Evolutionary conservation across 164 flowering plant genomes (phyloP).

Genomic region (Paratinospora sagittata): DNA sequence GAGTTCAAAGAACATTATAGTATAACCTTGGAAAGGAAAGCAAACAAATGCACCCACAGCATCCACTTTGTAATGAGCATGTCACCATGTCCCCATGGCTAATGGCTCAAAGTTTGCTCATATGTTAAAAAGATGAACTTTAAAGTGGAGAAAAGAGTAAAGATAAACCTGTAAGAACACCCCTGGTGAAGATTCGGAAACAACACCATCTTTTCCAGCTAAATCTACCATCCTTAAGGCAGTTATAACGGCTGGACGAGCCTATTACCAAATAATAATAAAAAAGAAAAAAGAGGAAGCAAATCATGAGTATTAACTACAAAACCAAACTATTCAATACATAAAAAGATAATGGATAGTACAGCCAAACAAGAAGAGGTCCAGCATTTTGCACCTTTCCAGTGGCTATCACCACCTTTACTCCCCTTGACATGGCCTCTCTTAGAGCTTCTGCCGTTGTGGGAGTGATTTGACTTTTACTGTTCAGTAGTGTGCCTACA

Average conservation of each 20-base stretch:
- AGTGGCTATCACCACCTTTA: slow-evolving; percentile 89
- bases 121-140: neutral
- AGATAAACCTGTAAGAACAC: slow-evolving; percentile 81
- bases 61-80: neutral
- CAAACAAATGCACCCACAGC: neutral
- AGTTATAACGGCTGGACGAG: slow-evolving; percentile 71
- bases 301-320: neutral
- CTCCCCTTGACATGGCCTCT: slow-evolving; percentile 79
- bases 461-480: slow-evolving; percentile 60
- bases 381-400: slow-evolving; percentile 60
- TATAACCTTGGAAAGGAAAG: neutral
- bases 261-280: slow-evolving; percentile 30
- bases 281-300: neutral
- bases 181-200: slow-evolving; percentile 78
- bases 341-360: neutral
- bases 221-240: slow-evolving; percentile 60
- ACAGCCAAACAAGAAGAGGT: neutral
- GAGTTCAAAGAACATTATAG: neutral
- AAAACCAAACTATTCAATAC: neutral
- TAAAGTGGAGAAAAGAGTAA: slow-evolving; percentile 1
- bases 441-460: slow-evolving; percentile 65
- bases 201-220: slow-evolving; percentile 72
- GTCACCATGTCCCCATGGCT: neutral
- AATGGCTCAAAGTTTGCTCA: neutral
- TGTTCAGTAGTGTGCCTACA: slow-evolving; percentile 81